Conservation (phyloP, 2,329 filamentous ascomycete species). For the Epichloe gansuensis region DNA sequence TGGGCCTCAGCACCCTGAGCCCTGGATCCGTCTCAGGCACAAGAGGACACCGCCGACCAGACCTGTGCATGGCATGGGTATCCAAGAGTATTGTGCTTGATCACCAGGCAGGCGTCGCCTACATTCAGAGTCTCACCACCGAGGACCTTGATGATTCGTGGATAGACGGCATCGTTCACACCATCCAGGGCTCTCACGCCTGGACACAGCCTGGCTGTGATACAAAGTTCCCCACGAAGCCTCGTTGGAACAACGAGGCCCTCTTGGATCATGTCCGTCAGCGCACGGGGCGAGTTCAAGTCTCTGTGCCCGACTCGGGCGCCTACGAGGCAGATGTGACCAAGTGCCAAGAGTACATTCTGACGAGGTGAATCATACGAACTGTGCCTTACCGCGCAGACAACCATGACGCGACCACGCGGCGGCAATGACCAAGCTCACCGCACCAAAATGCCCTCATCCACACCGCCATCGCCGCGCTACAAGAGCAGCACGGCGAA, state of each 20-base stretch:
- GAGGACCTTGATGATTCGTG: slow-evolving; percentile 17
- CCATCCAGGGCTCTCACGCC: slow-evolving; percentile 19
- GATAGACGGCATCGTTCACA: slow-evolving; percentile 18
- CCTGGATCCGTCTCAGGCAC: slow-evolving; percentile 15
- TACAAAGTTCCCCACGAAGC: slow-evolving; percentile 3
- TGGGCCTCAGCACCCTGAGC: slow-evolving; percentile 43
- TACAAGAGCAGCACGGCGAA: neutral
- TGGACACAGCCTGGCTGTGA: slow-evolving; percentile 17
- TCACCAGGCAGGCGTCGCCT: slow-evolving; percentile 47
- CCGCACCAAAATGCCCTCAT: slow-evolving; percentile 4
- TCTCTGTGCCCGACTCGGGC: slow-evolving; percentile 28
- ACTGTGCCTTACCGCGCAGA: slow-evolving; percentile 69
- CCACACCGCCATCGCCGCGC: neutral
- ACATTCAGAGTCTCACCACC: slow-evolving; percentile 42
- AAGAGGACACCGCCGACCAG: slow-evolving; percentile 39
- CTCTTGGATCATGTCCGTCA: slow-evolving; percentile 8
- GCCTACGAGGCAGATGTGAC: slow-evolving; percentile 57
- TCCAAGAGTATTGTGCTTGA: slow-evolving; percentile 69
- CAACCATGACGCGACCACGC: slow-evolving; percentile 40
- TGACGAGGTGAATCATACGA: slow-evolving; percentile 76
- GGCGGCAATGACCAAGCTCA: slow-evolving; percentile 30
- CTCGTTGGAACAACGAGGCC: slow-evolving; percentile 9
- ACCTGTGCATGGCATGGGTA: slow-evolving; percentile 66
- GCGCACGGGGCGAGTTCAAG: slow-evolving; percentile 12
- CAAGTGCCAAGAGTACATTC: slow-evolving; percentile 57